Evolutionary conservation across 176 grass and related monocot species (phyloP).

Genomic region (Pharus latifolius): DNA sequence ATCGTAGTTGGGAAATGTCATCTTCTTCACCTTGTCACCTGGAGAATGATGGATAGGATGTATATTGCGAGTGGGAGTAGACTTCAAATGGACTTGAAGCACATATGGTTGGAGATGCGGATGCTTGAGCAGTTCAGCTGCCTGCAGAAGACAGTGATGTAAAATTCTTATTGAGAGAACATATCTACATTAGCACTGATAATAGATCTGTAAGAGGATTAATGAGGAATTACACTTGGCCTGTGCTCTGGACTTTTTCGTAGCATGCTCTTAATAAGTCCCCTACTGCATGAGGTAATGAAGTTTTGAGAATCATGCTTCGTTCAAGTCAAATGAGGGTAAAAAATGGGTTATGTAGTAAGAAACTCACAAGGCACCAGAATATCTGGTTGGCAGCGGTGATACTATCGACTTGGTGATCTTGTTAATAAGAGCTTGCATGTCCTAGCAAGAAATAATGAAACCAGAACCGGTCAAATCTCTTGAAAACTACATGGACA

Average conservation of each 20-base stretch:
- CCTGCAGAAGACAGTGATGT: conserved; percentile 31
- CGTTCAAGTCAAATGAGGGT: not conserved
- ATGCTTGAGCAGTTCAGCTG: conserved; percentile 67
- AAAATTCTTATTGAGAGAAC: not conserved
- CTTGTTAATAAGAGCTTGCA: conserved; percentile 76
- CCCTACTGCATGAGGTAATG: conserved; percentile 39
- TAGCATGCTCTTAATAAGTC: conserved; percentile 80
- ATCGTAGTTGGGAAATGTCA: conserved; percentile 28
- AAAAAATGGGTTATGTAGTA: not conserved
- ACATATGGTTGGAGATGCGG: conserved; percentile 64
- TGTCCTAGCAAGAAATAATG: conserved; percentile 33
- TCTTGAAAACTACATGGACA: not conserved
- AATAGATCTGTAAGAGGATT: not conserved
- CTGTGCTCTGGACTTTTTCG: conserved; percentile 73
- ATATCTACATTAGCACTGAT: not conserved
- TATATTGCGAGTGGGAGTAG: conserved; percentile 16
- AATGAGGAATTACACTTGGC: conserved; percentile 55
- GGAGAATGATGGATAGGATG: conserved; percentile 16
- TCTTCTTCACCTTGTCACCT: conserved; percentile 36
- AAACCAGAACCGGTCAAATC: not conserved
- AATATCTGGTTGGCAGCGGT: conserved; percentile 63
- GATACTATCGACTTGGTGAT: conserved; percentile 78
- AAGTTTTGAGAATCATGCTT: not conserved
- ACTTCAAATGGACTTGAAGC: conserved; percentile 77
- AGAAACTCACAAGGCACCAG: conserved; percentile 70